Evolutionary conservation across 148 eudicot genomes (phyloP).

Genomic region (Beta vulgaris): DNA sequence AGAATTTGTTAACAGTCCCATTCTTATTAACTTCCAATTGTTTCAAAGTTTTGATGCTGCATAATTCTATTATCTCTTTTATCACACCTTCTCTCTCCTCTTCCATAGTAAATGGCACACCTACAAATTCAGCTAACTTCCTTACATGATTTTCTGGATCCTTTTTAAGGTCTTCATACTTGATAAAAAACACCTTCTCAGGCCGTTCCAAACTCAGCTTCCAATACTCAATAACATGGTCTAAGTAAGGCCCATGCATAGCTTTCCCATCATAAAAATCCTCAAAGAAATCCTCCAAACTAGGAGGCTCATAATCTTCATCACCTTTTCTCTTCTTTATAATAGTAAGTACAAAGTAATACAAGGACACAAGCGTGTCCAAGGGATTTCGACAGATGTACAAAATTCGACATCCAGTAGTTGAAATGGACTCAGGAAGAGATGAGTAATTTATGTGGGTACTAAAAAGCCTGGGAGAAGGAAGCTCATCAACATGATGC

Average conservation of each 20-base stretch:
- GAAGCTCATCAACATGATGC: neutral
- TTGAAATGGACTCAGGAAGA: neutral
- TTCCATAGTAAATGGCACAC: constrained; percentile 19
- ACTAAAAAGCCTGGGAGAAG: constrained; percentile 14
- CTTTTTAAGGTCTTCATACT: constrained; percentile 29
- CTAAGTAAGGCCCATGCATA: constrained; percentile 23
- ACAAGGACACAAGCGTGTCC: constrained; percentile 5
- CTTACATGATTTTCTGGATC: neutral
- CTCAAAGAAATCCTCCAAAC: constrained; percentile 1
- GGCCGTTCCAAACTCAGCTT: constrained; percentile 26
- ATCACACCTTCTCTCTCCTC: constrained; percentile 25
- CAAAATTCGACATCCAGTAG: constrained; percentile 2
- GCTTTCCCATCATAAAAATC: constrained; percentile 19
- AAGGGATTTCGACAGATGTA: constrained; percentile 7
- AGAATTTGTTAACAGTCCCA: too few species aligned
- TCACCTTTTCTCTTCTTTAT: neutral
- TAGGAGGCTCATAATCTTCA: neutral
- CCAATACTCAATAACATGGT: constrained; percentile 37
- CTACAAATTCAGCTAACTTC: constrained; percentile 34
- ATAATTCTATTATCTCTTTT: constrained; percentile 14
- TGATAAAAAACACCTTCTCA: constrained; percentile 21
- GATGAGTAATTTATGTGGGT: constrained; percentile 6
- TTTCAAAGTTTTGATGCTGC: constrained; percentile 31
- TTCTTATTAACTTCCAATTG: too few species aligned
- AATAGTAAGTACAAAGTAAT: neutral